Evolutionary conservation across 140 eudicot species (phyloP), one percentile per base, ranked within the genome.

Genomic region (Cichorium intybus): DNA sequence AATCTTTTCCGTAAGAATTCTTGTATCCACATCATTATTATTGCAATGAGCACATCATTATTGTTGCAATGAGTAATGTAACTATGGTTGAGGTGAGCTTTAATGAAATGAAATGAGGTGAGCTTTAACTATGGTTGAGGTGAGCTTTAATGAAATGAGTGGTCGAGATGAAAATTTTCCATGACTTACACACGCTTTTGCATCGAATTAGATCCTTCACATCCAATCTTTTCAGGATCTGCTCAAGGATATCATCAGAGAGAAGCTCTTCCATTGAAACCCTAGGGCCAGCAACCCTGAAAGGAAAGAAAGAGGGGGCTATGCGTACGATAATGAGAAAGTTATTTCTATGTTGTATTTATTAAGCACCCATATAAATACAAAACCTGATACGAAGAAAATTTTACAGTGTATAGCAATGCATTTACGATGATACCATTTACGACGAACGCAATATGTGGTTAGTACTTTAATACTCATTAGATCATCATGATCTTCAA

Each of bases 171-270:
- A 68, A 41, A 27, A 23, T 39, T 23, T 17, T 6, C 74, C 74
- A 68, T 5, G 46, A 20, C 74, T 26, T 68, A 6, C 65, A 39
- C 10, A 68, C 56, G 2, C 29, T 7, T 45, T 68, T 68, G 65
- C 64, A 68, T 26, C 23, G 46, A 31, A 56, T 39, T 1, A 68
- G 43, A 56, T 68, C 48, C 16, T 2, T 20, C 23, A 68, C 65
- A 12, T 41, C 63, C 46, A 55, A 37, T 26, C 56, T 55, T 17
- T 16, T 15, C 31, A 68, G 65, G 3, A 68, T 37, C 31, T 10
- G 52, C 21, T 56, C 48, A 41, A 24, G 33, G 31, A 68, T 5
- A 26, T 68, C 7, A 26, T 68, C 74, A 2, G 0, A 6, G 22
- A 1, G 3, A 39, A 55, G 22, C 10, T 56, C 21, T 17, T 26